Conservation (phyloP, 345 rosid genomes). For the Syzygium aromaticum region DNA sequence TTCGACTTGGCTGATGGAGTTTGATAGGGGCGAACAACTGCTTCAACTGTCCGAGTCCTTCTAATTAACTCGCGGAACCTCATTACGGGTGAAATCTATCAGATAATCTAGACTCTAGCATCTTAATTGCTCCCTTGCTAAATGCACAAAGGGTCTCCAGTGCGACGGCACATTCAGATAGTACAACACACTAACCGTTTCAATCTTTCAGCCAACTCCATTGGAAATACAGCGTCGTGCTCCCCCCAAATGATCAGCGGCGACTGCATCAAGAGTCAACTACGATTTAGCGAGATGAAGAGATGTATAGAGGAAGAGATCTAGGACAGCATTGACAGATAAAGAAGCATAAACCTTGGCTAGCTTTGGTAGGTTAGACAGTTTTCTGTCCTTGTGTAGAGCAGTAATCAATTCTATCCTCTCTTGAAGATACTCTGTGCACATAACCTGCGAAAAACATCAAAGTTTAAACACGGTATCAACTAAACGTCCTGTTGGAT, state of each 20-base stretch:
- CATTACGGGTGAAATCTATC: background rate
- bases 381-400: conserved; percentile 58
- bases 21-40: background rate
- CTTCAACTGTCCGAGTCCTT: background rate
- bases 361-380: conserved; percentile 62
- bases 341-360: conserved; percentile 40
- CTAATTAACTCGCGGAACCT: background rate
- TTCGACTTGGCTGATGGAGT: background rate
- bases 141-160: background rate
- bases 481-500: background rate
- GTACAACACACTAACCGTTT: conserved; percentile 24
- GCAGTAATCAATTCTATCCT: conserved; percentile 61
- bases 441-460: conserved; percentile 53
- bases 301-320: background rate
- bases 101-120: background rate
- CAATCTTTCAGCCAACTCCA: conserved; percentile 71
- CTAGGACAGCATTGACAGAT: background rate
- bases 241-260: conserved; percentile 79
- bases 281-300: background rate
- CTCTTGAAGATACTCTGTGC: conserved; percentile 59
- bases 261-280: conserved; percentile 33
- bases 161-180: background rate
- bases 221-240: conserved; percentile 68
- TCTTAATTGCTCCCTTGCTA: background rate
- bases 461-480: background rate